Evolutionary conservation across 257 asterid species (phyloP).

Genomic region (Nicotiana noctiflora): DNA sequence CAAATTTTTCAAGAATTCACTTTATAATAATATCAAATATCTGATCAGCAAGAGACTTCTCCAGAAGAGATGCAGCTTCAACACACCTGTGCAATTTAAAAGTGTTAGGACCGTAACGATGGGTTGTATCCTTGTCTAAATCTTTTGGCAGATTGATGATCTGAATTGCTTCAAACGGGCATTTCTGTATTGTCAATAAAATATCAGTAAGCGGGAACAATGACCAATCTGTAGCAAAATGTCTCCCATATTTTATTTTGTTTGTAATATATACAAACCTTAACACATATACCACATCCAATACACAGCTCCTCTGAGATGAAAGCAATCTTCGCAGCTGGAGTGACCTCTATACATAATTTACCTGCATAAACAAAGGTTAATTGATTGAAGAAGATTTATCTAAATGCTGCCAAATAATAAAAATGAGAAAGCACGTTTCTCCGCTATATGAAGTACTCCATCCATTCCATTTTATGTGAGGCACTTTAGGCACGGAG

Average conservation of each 20-base stretch:
- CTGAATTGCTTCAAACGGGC: constrained; percentile 95
- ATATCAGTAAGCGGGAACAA: constrained; percentile 2
- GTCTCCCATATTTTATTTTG: neutral
- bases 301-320: constrained; percentile 96
- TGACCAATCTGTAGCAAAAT: constrained; percentile 5
- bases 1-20: neutral
- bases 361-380: constrained; percentile 45
- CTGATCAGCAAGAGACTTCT: neutral
- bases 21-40: constrained; percentile 5
- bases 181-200: constrained; percentile 46
- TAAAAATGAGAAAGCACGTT: neutral
- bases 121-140: constrained; percentile 93
- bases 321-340: constrained; percentile 74
- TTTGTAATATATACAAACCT: constrained; percentile 42
- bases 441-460: neutral
- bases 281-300: constrained; percentile 96
- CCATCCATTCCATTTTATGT: too few relatives aligned
- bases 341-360: constrained; percentile 85
- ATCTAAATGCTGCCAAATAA: neutral
- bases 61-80: constrained; percentile 8
- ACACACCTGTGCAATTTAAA: constrained; percentile 85
- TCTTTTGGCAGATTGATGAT: constrained; percentile 92
- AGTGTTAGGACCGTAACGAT: constrained; percentile 96
- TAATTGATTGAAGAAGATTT: neutral
- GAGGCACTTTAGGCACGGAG: too few relatives aligned